Percentiles rank a stretch among this genome's conserved stretches.
Conservation (phyloP, 2,329 filamentous ascomycete species). For the Aspergillus tamarii region DNA sequence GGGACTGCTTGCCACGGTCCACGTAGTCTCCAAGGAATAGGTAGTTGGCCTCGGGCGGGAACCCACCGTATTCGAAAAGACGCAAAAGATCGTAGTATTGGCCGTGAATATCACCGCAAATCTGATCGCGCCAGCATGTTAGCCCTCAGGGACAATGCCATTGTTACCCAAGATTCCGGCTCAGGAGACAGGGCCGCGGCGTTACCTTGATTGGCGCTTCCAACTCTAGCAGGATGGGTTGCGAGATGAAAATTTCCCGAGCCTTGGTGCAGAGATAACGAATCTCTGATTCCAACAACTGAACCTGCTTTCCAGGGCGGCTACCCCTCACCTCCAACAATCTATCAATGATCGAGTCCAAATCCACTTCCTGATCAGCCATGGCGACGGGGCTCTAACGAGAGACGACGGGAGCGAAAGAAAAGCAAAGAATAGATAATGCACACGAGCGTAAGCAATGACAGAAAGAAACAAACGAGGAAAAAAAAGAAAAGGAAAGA, state of each 20-base stretch:
- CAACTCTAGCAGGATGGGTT: slow-evolving; percentile 95
- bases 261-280: slow-evolving; percentile 97
- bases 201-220: slow-evolving; percentile 97
- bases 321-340: slow-evolving; percentile 96
- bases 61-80: slow-evolving; percentile 97
- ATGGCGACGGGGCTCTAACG: slow-evolving; percentile 55
- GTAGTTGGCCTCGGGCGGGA: slow-evolving; percentile 98
- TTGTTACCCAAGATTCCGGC: slow-evolving; percentile 1
- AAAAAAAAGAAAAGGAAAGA: slow-evolving; percentile 23
- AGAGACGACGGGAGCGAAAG: slow-evolving; percentile 30
- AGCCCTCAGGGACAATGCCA: slow-evolving; percentile 13
- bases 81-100: slow-evolving; percentile 98
- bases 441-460: slow-evolving; percentile 15
- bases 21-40: slow-evolving; percentile 99
- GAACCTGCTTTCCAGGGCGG: slow-evolving; percentile 97
- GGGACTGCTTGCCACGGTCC: slow-evolving; percentile 97
- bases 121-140: slow-evolving; percentile 59
- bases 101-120: slow-evolving; percentile 98
- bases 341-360: slow-evolving; percentile 99
- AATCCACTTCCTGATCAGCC: slow-evolving; percentile 87
- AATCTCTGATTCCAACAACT: slow-evolving; percentile 94
- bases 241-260: slow-evolving; percentile 98
- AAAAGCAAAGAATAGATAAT: slow-evolving; percentile 24
- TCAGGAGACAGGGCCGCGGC: not conserved
- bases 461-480: slow-evolving; percentile 26